Percentiles rank a stretch among this genome's conserved stretches.
phyloP scores from a whole-genome alignment of 345 rosid genomes.

The Salix caprea region DNA sequence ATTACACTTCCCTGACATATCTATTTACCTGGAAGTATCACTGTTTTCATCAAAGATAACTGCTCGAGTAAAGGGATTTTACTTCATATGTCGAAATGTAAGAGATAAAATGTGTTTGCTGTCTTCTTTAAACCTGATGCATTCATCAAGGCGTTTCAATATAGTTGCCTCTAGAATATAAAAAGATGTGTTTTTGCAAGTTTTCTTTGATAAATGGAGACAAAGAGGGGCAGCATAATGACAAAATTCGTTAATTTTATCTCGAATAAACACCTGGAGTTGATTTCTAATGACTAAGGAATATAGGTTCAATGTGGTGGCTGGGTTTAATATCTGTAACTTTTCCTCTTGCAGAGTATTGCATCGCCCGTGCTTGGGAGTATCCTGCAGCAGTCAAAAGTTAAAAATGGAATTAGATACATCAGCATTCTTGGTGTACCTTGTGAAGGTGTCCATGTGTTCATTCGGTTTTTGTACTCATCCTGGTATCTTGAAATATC shows the following conservation, averaged over 20 bases:
- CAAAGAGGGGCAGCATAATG: not conserved
- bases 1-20: constrained; percentile 2
- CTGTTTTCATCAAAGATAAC: not conserved
- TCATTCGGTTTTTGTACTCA: constrained; percentile 76
- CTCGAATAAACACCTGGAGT: not conserved
- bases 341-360: constrained; percentile 40
- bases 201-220: not conserved
- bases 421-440: constrained; percentile 68
- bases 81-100: not conserved
- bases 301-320: not conserved
- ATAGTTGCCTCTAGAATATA: not conserved
- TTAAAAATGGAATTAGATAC: constrained; percentile 39
- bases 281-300: not conserved
- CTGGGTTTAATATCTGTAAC: constrained; percentile 3
- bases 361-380: constrained; percentile 57
- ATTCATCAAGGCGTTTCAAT: not conserved
- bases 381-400: constrained; percentile 40
- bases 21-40: not conserved
- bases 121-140: not conserved
- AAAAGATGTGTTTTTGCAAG: not conserved
- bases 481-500: constrained; percentile 48
- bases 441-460: constrained; percentile 49
- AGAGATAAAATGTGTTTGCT: not conserved
- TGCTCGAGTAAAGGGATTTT: not conserved
- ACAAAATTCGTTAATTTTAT: not conserved